A percentile compares a stretch with the other conserved stretches of the same genome.
Conservation (phyloP, 495 filamentous ascomycete species). For the Rhizodiscina lignyota region DNA sequence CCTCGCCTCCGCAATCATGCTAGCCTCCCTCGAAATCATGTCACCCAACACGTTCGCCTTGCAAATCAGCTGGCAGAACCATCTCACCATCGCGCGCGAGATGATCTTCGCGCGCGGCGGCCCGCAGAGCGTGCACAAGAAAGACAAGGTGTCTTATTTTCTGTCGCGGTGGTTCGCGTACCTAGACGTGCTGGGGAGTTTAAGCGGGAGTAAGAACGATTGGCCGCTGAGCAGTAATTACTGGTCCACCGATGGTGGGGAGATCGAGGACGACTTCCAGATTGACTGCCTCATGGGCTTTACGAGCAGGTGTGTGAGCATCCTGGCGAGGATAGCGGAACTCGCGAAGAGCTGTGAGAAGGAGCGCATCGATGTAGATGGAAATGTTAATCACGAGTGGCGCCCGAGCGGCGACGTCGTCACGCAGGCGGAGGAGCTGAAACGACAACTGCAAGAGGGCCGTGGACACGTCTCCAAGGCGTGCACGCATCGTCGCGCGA, state of each 20-base stretch:
- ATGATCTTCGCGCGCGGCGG: conserved; percentile 57
- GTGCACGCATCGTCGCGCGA: conserved; percentile 23
- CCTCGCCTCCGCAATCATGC: conserved; percentile 73
- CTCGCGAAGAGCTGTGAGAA: conserved; percentile 55
- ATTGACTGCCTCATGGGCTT: conserved; percentile 64
- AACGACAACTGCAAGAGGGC: conserved; percentile 33
- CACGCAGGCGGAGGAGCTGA: conserved; percentile 36
- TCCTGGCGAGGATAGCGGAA: conserved; percentile 58
- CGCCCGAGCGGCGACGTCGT: conserved; percentile 35
- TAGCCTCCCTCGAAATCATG: conserved; percentile 73
- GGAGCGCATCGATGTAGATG: conserved; percentile 42
- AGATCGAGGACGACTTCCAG: conserved; percentile 20
- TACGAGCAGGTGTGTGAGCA: conserved; percentile 34
- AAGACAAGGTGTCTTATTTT: conserved; percentile 59
- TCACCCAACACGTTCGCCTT: conserved; percentile 67
- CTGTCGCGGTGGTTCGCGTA: conserved; percentile 79
- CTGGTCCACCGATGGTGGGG: conserved; percentile 18
- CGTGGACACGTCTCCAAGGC: conserved; percentile 21
- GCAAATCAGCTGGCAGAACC: conserved; percentile 57
- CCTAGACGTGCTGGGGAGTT: conserved; percentile 61
- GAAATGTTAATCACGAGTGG: conserved; percentile 39
- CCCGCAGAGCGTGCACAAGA: conserved; percentile 33
- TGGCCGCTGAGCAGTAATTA: conserved; percentile 35
- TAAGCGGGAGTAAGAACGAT: conserved; percentile 51
- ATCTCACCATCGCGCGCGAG: conserved; percentile 58